Evolutionary conservation across 2,329 filamentous ascomycete genomes (phyloP), one percentile per base, ranked within the genome.

Genomic region (Lasiodiplodia sp.): DNA sequence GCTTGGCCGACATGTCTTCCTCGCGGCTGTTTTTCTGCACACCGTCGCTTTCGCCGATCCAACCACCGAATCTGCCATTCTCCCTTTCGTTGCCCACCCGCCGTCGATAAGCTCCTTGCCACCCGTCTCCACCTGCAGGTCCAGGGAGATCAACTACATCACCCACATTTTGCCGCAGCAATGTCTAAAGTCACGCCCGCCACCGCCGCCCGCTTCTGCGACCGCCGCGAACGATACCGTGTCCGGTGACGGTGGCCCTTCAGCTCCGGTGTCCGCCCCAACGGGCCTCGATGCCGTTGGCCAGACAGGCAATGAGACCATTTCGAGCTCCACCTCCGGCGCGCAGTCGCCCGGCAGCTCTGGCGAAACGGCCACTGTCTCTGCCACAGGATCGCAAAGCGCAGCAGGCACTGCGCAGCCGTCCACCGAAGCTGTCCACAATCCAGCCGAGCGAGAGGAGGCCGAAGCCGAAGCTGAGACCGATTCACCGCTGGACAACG

Each of bases 121-220:
- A 18, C 23, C 66, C 21, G 56, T 25, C 12, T 73, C 78, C 23
- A 82, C 80, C 60, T 86, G 84, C 76, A 80, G 79, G 14, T 84
- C 79, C 70, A 87, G 87, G 72, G 93, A 90, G 1, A 89, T 93
- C 76, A 94, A 95, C 79, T 93, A 94, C 79, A 92, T 95, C 71
- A 94, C 91, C 12, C 91, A 94, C 73, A 89, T 87, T 2, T 82
- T 94, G 49, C 91, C 91, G 12, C 91, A 93, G 77, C 91, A 92
- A 81, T 95, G 92, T 76, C 83, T 93, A 25, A 88, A 87, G 60
- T 89, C 87, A n/a, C 84, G 85, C 51, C 89, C 89, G 83, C 72
- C 77, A 18, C 73, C 75, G 16, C 73, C 75, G 16, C 11, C 67
- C 25, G 44, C 66, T n/a, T 31, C 21, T 18, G 55, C 52, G 37